Percentiles rank a stretch among this genome's conserved stretches.
phyloP scores from a whole-genome alignment of 2,329 filamentous ascomycete species.

The Aspergillus hortae region DNA sequence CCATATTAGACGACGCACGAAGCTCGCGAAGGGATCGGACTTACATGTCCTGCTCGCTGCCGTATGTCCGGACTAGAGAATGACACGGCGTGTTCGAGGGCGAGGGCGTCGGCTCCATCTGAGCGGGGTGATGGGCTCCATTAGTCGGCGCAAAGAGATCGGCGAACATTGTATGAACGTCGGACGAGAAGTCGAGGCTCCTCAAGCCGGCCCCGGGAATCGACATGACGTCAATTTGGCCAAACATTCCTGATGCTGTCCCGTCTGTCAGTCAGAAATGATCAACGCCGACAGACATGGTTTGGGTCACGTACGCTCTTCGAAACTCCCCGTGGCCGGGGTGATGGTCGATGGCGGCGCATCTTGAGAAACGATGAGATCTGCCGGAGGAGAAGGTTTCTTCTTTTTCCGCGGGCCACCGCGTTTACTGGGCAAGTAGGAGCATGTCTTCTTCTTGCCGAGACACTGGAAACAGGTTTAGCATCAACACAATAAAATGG shows the following conservation, averaged over 20 bases:
- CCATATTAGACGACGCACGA: constrained; percentile 12
- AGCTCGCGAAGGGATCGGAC: constrained; percentile 10
- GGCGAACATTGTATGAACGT: constrained; percentile 38
- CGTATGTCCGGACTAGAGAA: constrained; percentile 37
- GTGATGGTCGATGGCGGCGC: constrained; percentile 19
- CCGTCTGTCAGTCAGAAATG: constrained; percentile 19
- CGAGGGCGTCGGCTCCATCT: constrained; percentile 27
- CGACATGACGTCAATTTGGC: constrained; percentile 40
- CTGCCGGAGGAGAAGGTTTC: constrained; percentile 21
- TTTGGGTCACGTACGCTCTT: constrained; percentile 27
- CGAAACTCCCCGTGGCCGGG: constrained; percentile 22
- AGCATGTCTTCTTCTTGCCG: constrained; percentile 39
- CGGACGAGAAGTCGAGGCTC: constrained; percentile 35
- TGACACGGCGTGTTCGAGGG: constrained; percentile 23
- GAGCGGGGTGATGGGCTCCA: constrained; percentile 20
- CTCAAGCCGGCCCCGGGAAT: constrained; percentile 39
- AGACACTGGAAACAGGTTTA: constrained; percentile 28
- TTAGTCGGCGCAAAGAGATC: constrained; percentile 29
- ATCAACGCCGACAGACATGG: background rate
- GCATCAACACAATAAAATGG: background rate
- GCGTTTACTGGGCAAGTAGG: constrained; percentile 42
- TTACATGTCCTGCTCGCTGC: constrained; percentile 40
- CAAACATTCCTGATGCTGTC: constrained; percentile 33
- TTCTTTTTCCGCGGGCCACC: constrained; percentile 44
- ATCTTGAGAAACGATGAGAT: constrained; percentile 18